Conservation (phyloP, 768 basidiomycete genomes). For the Kwoniella newhampshirensis region DNA sequence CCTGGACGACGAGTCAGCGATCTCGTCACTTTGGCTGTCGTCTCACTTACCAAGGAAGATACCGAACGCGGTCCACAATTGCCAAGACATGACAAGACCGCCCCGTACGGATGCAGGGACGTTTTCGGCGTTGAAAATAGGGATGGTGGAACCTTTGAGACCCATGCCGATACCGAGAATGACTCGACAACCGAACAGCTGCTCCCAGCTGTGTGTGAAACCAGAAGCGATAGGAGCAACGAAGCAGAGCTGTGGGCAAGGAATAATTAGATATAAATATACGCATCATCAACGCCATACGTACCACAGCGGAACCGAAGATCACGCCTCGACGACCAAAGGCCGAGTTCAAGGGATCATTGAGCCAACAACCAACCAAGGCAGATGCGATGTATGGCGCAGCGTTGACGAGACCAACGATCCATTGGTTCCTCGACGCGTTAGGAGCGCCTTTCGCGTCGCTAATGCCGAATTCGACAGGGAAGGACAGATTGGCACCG, state of each 20-base stretch:
- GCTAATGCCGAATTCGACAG: slow-evolving; percentile 17
- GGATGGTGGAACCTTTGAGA: slow-evolving; percentile 32
- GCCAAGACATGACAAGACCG: slow-evolving; percentile 75
- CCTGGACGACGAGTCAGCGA: slow-evolving; percentile 40
- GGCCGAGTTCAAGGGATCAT: slow-evolving; percentile 59
- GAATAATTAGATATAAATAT: neutral
- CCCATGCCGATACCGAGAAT: slow-evolving; percentile 48
- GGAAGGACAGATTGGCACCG: slow-evolving; percentile 18
- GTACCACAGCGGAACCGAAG: slow-evolving; percentile 56
- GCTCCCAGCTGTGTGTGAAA: slow-evolving; percentile 35
- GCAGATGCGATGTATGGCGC: slow-evolving; percentile 17
- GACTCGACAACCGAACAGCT: slow-evolving; percentile 24
- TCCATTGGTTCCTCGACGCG: neutral
- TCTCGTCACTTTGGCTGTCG: slow-evolving; percentile 29
- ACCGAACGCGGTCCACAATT: slow-evolving; percentile 22
- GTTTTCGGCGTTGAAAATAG: slow-evolving; percentile 53
- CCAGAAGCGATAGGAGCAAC: slow-evolving; percentile 49
- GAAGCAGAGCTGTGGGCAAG: slow-evolving; percentile 44
- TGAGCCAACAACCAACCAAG: slow-evolving; percentile 55
- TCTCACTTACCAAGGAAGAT: slow-evolving; percentile 43
- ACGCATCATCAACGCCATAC: neutral
- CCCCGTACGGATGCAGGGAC: slow-evolving; percentile 79
- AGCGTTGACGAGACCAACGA: slow-evolving; percentile 14
- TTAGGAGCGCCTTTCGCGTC: neutral
- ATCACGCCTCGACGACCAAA: slow-evolving; percentile 62